These are phyloP conservation scores for Pseudocohnilembus persalinus DNA, from an alignment of 169 alveolate genomes.

Conservation along the genomic window DNA sequence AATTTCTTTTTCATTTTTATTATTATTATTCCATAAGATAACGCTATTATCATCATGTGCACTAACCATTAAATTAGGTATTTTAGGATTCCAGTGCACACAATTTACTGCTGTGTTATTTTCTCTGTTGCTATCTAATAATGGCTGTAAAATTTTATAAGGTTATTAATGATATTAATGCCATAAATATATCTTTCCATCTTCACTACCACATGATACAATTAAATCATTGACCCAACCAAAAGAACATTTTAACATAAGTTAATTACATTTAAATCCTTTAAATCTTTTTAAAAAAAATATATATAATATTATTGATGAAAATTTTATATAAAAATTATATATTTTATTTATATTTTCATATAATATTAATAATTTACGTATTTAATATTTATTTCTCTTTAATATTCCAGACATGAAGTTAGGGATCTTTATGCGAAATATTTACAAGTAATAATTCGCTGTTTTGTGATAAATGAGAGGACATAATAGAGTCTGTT, in stretches of 20 bases:
- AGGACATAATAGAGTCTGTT: neutral
- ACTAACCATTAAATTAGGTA: neutral
- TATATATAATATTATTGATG: neutral
- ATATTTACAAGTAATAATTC: neutral
- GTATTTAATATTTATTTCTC: too few relatives aligned
- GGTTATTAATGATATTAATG: neutral
- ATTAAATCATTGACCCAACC: neutral
- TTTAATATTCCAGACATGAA: neutral
- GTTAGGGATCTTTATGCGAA: neutral
- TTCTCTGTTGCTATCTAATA: too few relatives aligned
- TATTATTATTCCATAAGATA: neutral
- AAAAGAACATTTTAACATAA: neutral
- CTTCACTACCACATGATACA: neutral
- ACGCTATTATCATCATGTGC: neutral
- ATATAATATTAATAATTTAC: too few relatives aligned
- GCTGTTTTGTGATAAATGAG: neutral
- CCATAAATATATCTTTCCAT: neutral
- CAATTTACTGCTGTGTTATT: neutral
- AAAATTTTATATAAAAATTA: too few relatives aligned
- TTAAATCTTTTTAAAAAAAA: neutral
- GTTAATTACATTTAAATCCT: neutral
- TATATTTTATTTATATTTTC: too few relatives aligned
- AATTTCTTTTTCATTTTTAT: neutral
- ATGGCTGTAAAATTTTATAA: neutral
- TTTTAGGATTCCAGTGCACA: neutral